A percentile compares a stretch with the other conserved stretches of the same genome.
Conservation (phyloP, 306 rosid species). For the Castanea crenata region DNA sequence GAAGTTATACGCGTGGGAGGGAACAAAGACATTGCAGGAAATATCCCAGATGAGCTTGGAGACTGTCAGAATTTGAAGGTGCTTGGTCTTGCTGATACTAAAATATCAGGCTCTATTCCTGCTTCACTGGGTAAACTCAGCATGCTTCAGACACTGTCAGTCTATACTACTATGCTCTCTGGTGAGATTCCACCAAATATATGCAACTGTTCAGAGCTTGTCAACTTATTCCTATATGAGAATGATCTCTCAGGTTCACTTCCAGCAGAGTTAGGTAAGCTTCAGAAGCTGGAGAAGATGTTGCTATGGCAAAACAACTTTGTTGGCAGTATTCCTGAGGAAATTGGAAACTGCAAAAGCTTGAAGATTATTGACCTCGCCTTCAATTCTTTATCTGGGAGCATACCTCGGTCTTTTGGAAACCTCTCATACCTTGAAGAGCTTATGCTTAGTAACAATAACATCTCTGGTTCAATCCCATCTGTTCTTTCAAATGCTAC, state of each 20-base stretch:
- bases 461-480: constrained; percentile 78
- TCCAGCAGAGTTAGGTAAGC: constrained; percentile 70
- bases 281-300: constrained; percentile 66
- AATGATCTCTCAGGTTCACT: constrained; percentile 66
- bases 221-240: constrained; percentile 67
- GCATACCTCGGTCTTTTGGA: constrained; percentile 66
- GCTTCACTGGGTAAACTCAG: constrained; percentile 58
- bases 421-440: constrained; percentile 65
- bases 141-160: constrained; percentile 61
- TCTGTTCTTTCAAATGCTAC: constrained; percentile 52
- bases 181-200: constrained; percentile 79
- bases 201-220: constrained; percentile 90
- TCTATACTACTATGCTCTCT: constrained; percentile 70
- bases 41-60: constrained; percentile 61
- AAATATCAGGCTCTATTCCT: constrained; percentile 68
- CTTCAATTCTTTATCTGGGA: constrained; percentile 69
- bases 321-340: constrained; percentile 60
- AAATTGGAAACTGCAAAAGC: constrained; percentile 68
- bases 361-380: constrained; percentile 66
- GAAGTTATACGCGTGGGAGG: constrained; percentile 76
- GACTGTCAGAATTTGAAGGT: constrained; percentile 60
- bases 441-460: constrained; percentile 82
- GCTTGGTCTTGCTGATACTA: constrained; percentile 78
- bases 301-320: constrained; percentile 76
- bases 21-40: constrained; percentile 61